Conservation (phyloP, 2,329 filamentous ascomycete species). For the Periconia sp. region DNA sequence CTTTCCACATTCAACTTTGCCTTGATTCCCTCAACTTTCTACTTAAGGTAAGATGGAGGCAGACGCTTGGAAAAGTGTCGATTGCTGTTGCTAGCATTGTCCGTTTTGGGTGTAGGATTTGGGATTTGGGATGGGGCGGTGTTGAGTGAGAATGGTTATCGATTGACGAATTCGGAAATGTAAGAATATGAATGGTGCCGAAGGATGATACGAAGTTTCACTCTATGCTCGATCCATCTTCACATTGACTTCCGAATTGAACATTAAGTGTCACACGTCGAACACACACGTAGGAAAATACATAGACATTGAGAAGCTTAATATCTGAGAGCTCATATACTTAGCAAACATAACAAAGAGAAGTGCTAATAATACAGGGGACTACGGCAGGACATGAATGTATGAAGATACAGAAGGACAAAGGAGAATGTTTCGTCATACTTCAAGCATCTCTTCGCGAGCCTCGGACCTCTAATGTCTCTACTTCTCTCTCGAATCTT, state of each 20-base stretch:
- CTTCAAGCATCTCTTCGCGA: constrained; percentile 18
- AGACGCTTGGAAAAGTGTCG: constrained; percentile 12
- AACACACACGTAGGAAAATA: neutral
- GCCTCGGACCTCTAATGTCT: constrained; percentile 27
- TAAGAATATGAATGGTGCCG: neutral
- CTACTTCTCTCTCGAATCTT: constrained; percentile 32
- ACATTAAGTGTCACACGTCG: neutral
- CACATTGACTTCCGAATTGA: neutral
- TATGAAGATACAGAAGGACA: neutral
- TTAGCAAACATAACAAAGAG: no score
- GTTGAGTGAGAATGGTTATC: neutral
- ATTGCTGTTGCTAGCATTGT: constrained; percentile 29
- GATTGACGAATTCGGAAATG: neutral
- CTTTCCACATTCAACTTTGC: no score
- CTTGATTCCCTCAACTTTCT: neutral
- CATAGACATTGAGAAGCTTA: neutral
- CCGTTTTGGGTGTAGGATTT: constrained; percentile 15
- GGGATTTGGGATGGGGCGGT: constrained; percentile 4
- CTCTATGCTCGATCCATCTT: no score
- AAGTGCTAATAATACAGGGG: neutral
- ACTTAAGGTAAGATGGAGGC: neutral
- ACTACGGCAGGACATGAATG: neutral
- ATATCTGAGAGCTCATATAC: no score
- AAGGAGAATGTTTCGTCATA: neutral
- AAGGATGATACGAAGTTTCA: neutral